phyloP scores from a whole-genome alignment of 257 asterid species.

The Salvia splendens region DNA sequence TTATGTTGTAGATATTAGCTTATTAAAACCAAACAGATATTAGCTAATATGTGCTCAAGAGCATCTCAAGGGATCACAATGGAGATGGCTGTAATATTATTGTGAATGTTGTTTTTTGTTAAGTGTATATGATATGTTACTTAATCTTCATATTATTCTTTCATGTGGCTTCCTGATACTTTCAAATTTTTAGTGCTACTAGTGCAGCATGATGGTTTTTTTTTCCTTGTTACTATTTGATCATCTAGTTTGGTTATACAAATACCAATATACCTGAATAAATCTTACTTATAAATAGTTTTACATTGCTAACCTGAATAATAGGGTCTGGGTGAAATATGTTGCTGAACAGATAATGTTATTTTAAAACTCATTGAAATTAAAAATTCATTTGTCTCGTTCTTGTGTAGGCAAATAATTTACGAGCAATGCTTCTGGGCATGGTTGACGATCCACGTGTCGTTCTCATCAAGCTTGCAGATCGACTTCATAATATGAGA shows the following conservation, averaged over 20 bases:
- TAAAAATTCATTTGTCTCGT: conserved; percentile 25
- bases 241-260: background rate
- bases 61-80: no score
- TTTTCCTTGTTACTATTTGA: background rate
- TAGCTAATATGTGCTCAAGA: conserved; percentile 14
- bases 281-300: background rate
- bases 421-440: conserved; percentile 96
- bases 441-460: conserved; percentile 99
- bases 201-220: conserved; percentile 1
- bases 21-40: conserved; percentile 17
- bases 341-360: conserved; percentile 4
- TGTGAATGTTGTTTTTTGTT: background rate
- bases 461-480: conserved; percentile 98
- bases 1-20: background rate
- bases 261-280: background rate
- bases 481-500: conserved; percentile 99
- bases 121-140: conserved; percentile 8
- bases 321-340: conserved; percentile 5
- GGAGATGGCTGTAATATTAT: conserved; percentile 6
- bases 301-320: background rate
- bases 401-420: conserved; percentile 72
- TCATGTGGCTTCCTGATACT: conserved; percentile 21
- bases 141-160: background rate
- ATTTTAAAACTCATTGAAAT: conserved; percentile 14
- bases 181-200: conserved; percentile 21